These are phyloP conservation scores for Verticillium albo-atrum DNA, from an alignment of 2,329 filamentous ascomycete species.

Conservation along the genomic window DNA sequence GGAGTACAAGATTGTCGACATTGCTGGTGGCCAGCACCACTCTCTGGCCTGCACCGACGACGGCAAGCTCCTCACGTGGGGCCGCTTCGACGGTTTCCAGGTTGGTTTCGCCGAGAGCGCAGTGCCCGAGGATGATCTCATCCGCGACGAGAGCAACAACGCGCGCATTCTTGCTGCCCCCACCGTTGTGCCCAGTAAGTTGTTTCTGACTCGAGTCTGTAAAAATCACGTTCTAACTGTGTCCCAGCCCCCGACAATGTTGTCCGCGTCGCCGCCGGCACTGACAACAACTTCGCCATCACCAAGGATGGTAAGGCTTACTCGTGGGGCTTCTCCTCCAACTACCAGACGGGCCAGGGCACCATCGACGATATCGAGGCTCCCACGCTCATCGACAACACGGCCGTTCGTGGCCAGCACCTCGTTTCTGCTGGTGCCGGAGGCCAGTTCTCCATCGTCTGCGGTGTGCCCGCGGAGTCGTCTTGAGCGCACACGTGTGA, in stretches of 20 bases:
- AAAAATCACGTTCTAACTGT: not conserved
- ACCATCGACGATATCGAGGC: slow-evolving; percentile 73
- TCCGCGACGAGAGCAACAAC: slow-evolving; percentile 59
- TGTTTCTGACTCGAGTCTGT: not conserved
- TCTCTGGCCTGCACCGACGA: slow-evolving; percentile 58
- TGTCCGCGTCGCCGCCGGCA: slow-evolving; percentile 57
- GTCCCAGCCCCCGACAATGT: slow-evolving; percentile 47
- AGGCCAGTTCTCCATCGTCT: slow-evolving; percentile 74
- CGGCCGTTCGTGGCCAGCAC: slow-evolving; percentile 69
- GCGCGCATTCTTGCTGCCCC: slow-evolving; percentile 71
- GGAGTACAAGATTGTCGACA: slow-evolving; percentile 57
- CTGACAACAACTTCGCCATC: slow-evolving; percentile 71
- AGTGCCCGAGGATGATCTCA: slow-evolving; percentile 52
- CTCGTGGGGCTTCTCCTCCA: slow-evolving; percentile 76
- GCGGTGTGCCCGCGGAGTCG: slow-evolving; percentile 30
- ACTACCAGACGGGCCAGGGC: slow-evolving; percentile 75
- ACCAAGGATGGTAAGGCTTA: slow-evolving; percentile 67
- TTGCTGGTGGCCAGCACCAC: slow-evolving; percentile 70
- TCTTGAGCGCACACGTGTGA: slow-evolving; percentile 16
- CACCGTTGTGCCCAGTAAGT: slow-evolving; percentile 52
- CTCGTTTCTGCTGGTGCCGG: slow-evolving; percentile 80
- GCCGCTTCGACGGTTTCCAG: slow-evolving; percentile 51
- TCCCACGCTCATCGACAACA: slow-evolving; percentile 80
- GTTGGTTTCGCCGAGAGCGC: slow-evolving; percentile 52
- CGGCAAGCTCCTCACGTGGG: slow-evolving; percentile 57